Evolutionary conservation across 2,329 filamentous ascomycete species (phyloP).

Genomic region (Sclerotiophoma versabilis): DNA sequence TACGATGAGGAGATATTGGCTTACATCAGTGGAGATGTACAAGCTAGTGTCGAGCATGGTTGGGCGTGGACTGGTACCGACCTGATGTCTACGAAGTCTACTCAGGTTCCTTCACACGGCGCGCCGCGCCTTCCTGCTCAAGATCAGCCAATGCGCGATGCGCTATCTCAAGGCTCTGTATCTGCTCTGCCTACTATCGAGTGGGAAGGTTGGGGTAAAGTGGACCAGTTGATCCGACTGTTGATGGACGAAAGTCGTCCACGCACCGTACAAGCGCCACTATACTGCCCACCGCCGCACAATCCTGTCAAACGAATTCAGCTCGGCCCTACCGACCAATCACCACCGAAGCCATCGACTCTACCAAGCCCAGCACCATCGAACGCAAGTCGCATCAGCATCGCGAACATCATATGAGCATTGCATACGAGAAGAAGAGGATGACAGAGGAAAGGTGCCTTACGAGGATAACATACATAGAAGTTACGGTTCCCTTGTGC

Average conservation of each 20-base stretch:
- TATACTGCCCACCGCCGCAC: slow-evolving; percentile 49
- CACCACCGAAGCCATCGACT: slow-evolving; percentile 27
- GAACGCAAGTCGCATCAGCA: slow-evolving; percentile 55
- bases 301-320: slow-evolving; percentile 49
- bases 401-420: slow-evolving; percentile 54
- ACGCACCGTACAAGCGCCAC: slow-evolving; percentile 27
- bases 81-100: slow-evolving; percentile 25
- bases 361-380: slow-evolving; percentile 37
- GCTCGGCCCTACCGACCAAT: slow-evolving; percentile 34
- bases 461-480: neutral
- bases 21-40: slow-evolving; percentile 85
- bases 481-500: neutral
- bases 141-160: slow-evolving; percentile 45
- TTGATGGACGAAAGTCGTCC: slow-evolving; percentile 59
- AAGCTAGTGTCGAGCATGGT: slow-evolving; percentile 75
- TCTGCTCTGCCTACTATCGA: slow-evolving; percentile 64
- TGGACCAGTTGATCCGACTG: slow-evolving; percentile 69
- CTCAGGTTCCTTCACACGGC: neutral
- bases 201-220: slow-evolving; percentile 81
- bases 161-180: slow-evolving; percentile 58
- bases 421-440: neutral
- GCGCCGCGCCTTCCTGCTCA: slow-evolving; percentile 14
- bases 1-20: slow-evolving; percentile 87
- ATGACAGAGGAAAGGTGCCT: neutral
- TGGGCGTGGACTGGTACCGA: slow-evolving; percentile 77